Conservation (phyloP, 129 eudicot genomes). For the Helianthus tuberosus region DNA sequence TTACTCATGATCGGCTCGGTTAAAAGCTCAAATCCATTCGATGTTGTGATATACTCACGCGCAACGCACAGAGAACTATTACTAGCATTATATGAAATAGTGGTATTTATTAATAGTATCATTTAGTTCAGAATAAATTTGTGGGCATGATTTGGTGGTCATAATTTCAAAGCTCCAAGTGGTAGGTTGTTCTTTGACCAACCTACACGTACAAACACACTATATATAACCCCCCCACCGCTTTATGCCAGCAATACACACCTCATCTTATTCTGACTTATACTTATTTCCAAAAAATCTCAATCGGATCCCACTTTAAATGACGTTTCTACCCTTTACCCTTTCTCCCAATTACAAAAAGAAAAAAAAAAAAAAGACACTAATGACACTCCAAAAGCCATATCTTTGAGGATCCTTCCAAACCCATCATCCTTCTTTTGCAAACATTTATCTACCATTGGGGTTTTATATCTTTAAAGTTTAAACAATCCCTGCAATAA, state of each 20-base stretch:
- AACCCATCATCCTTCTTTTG: slow-evolving; percentile 7
- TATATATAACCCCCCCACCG: background rate
- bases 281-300: slow-evolving; percentile 20
- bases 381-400: slow-evolving; percentile 31
- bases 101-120: background rate
- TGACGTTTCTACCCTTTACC: slow-evolving; percentile 23
- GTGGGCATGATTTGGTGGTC: slow-evolving; percentile 10
- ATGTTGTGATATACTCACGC: too few species aligned
- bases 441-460: background rate
- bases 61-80: too few species aligned
- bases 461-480: slow-evolving; percentile 20
- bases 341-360: slow-evolving; percentile 23
- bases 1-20: too few species aligned
- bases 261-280: slow-evolving; percentile 31
- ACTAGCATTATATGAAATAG: background rate
- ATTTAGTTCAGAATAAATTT: background rate
- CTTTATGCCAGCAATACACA: slow-evolving; percentile 36
- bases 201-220: slow-evolving; percentile 29
- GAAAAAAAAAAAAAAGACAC: slow-evolving; percentile 22
- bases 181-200: slow-evolving; percentile 37
- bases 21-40: too few species aligned
- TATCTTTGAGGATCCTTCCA: slow-evolving; percentile 16
- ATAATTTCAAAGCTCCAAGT: slow-evolving; percentile 12
- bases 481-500: slow-evolving; percentile 24
- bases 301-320: background rate